Evolutionary conservation across 306 rosid genomes (phyloP), one percentile per base, ranked within the genome.

Genomic region (Pachyrhizus erosus): DNA sequence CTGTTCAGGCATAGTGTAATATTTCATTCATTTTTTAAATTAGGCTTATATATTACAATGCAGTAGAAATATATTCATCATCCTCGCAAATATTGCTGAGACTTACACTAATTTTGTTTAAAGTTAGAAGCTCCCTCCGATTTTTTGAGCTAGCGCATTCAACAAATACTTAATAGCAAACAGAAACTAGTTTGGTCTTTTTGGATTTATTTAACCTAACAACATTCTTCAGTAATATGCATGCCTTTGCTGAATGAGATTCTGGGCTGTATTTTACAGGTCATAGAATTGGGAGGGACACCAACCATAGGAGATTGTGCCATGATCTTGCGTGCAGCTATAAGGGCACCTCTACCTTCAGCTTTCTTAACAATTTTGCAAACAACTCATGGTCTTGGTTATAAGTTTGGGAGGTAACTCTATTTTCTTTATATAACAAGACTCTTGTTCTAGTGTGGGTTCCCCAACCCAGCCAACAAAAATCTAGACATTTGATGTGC

Each of bases 281-380:
- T 93, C 64, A 88, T 96, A 73, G 94, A 93, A 82, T 82, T 96
- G 90, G 97, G 98, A 77, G 98, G 96, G 82, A 87, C 82, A 60
- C 99, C 99, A 40, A 93, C 99, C 14, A 85, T 93, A 73, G 99
- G 94, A 31, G 99, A 96, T 84, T 91, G 96, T 92, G 94, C 98
- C 54, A 75, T 92, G 90, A 91, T 93, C 79, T 81, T 93, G 87
- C 99, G 96, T 31, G 98, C 96, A 65, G 93, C 99, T 51, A 82
- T 90, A 82, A 96, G 73, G 85, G 94, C 94, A 79, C 98, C 98
- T 76, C 70, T 92, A 52, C 99, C 98, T 45, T 92, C 97, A 43
- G 87, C 90, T 76, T 93, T 96, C 93, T 89, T 96, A 91, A 87
- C 86, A 76, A 96, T 93, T 86, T 86, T 96, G 90, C 98, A 92